A percentile compares a stretch with the other conserved stretches of the same genome.
Conservation (phyloP, 1,139 yeast species). For the Diutina pseudorugosa region DNA sequence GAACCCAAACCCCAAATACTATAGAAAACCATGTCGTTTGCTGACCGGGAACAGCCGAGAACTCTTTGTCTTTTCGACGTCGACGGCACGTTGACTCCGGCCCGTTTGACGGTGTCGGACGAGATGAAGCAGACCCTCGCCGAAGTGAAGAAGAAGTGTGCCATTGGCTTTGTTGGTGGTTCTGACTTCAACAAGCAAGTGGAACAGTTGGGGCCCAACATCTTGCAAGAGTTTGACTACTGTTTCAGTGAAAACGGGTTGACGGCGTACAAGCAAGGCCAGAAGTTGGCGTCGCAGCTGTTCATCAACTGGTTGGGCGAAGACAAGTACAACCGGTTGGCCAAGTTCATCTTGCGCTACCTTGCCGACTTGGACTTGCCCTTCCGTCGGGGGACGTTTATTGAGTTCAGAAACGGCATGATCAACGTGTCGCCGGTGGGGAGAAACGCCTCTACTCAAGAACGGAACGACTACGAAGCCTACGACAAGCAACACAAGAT, state of each 20-base stretch:
- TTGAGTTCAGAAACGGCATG: slow-evolving; percentile 99
- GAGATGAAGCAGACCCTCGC: slow-evolving; percentile 65
- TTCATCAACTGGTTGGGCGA: slow-evolving; percentile 95
- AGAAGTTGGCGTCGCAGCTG: slow-evolving; percentile 81
- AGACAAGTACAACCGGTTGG: slow-evolving; percentile 82
- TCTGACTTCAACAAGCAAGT: slow-evolving; percentile 88
- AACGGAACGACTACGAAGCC: slow-evolving; percentile 84
- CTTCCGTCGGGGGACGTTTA: slow-evolving; percentile 90
- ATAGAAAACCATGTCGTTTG: slow-evolving; percentile 42
- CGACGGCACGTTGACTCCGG: slow-evolving; percentile 97
- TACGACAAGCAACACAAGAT: slow-evolving; percentile 70
- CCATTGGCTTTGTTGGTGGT: slow-evolving; percentile 97
- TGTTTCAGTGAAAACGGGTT: slow-evolving; percentile 96
- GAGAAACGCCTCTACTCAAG: slow-evolving; percentile 89
- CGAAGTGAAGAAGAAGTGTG: slow-evolving; percentile 79
- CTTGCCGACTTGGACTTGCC: slow-evolving; percentile 83
- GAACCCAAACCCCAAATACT: background rate
- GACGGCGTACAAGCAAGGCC: slow-evolving; percentile 89
- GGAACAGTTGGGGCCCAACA: slow-evolving; percentile 84
- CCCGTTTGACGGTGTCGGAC: slow-evolving; percentile 71
- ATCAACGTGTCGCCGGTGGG: slow-evolving; percentile 96
- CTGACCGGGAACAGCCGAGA: slow-evolving; percentile 42
- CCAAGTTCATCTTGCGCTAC: slow-evolving; percentile 73
- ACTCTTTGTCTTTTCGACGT: slow-evolving; percentile 85
- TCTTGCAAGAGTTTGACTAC: slow-evolving; percentile 77